Conservation (phyloP, 225 moss, liverwort and hornwort species). For the Pseudisothecium myosuroides region DNA sequence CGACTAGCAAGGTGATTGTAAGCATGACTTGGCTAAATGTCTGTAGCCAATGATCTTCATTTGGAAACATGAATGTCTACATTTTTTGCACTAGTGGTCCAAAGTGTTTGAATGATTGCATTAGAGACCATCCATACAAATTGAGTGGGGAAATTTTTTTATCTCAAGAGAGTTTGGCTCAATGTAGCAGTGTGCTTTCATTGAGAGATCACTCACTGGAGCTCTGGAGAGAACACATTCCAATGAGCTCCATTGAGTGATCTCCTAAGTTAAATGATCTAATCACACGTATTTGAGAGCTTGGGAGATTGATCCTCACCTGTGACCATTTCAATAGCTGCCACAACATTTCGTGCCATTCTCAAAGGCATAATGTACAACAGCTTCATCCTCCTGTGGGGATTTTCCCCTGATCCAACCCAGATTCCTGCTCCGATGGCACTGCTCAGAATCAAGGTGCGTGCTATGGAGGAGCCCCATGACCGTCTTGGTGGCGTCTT, state of each 20-base stretch:
- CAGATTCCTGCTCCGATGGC: constrained; percentile 14
- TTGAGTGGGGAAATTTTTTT: not conserved
- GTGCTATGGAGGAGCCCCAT: constrained; percentile 1
- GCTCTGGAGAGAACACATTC: not conserved
- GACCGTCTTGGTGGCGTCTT: not conserved
- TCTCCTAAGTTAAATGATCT: not conserved
- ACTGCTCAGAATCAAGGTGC: not conserved
- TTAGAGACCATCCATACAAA: not conserved
- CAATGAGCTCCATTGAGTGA: not conserved
- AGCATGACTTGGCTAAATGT: not conserved
- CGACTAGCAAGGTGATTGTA: not conserved
- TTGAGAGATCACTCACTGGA: not conserved
- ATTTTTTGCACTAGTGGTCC: not conserved
- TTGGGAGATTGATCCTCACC: not conserved
- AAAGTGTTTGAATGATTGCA: not conserved
- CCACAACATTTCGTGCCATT: constrained; percentile 19
- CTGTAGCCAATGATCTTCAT: not conserved
- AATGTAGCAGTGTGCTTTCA: not conserved
- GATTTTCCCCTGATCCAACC: constrained; percentile 14
- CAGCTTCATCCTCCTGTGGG: constrained; percentile 10
- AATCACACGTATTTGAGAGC: not conserved
- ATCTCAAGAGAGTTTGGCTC: not conserved
- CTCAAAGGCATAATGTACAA: constrained; percentile 20
- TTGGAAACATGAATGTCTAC: not conserved
- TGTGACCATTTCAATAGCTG: constrained; percentile 28